Evolutionary conservation across 1,139 yeast genomes (phyloP).

Genomic region (Kluyveromyces sp.): DNA sequence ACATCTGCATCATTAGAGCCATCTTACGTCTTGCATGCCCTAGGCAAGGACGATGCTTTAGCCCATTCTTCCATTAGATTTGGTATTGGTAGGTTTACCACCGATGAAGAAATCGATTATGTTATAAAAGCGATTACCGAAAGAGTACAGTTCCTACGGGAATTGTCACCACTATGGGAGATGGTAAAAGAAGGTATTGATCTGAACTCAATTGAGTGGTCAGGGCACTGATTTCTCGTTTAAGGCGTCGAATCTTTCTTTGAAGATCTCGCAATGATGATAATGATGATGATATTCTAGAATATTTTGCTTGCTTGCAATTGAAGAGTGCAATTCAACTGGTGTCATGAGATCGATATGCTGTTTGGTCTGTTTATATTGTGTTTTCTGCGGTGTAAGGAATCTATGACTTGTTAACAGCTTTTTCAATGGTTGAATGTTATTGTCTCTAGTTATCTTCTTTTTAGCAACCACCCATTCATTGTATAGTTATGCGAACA

Average conservation of each 20-base stretch:
- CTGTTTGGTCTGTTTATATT: neutral
- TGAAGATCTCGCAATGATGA: too few relatives aligned
- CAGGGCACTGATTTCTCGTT: constrained; percentile 57
- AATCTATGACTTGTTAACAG: neutral
- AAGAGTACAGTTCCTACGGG: constrained; percentile 86
- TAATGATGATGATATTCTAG: neutral
- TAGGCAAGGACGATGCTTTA: constrained; percentile 96
- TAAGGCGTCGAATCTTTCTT: too few relatives aligned
- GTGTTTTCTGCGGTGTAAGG: neutral
- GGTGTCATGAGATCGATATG: neutral
- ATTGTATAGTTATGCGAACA: neutral
- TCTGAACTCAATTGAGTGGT: constrained; percentile 90
- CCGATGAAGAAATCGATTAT: constrained; percentile 92
- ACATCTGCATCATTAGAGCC: constrained; percentile 98
- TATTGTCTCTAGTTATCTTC: neutral
- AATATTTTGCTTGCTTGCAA: neutral
- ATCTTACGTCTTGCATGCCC: constrained; percentile 88
- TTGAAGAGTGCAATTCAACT: neutral
- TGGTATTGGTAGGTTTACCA: constrained; percentile 95
- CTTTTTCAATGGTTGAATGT: neutral
- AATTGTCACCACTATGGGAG: constrained; percentile 95
- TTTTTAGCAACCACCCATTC: neutral
- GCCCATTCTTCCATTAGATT: constrained; percentile 97
- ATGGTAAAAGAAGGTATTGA: constrained; percentile 99
- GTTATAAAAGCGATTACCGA: constrained; percentile 82